These are phyloP conservation scores for Emericellopsis cladophorae DNA, from an alignment of 2,329 filamentous ascomycete species.

Conservation along the genomic window DNA sequence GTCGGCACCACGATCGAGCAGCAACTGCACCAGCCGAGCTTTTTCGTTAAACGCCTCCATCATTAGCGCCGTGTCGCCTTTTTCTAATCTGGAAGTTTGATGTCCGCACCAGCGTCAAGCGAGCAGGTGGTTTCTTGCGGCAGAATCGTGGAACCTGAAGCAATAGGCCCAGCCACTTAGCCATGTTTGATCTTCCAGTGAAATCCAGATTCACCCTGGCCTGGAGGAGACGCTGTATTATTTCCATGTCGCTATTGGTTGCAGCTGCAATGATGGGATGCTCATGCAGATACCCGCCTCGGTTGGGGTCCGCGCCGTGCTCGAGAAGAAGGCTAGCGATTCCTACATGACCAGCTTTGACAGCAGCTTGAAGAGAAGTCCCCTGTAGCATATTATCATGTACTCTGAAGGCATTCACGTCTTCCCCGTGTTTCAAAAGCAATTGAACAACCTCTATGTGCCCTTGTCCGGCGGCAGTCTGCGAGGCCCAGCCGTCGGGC, in stretches of 20 bases:
- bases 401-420: slow-evolving; percentile 18
- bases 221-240: slow-evolving; percentile 19
- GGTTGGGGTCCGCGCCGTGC: slow-evolving; percentile 7
- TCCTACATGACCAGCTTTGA: slow-evolving; percentile 17
- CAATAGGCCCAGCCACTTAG: slow-evolving; percentile 22
- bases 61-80: slow-evolving; percentile 25
- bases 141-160: slow-evolving; percentile 20
- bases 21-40: slow-evolving; percentile 14
- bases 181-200: slow-evolving; percentile 16
- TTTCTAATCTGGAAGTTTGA: slow-evolving; percentile 19
- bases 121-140: slow-evolving; percentile 15
- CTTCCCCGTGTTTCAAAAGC: slow-evolving; percentile 19
- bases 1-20: slow-evolving; percentile 21
- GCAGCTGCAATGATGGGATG: slow-evolving; percentile 23
- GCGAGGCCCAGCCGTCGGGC: slow-evolving; percentile 21
- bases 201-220: slow-evolving; percentile 22
- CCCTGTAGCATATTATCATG: slow-evolving; percentile 15
- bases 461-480: slow-evolving; percentile 20
- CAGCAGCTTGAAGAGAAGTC: slow-evolving; percentile 26
- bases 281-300: not conserved
- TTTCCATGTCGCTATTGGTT: slow-evolving; percentile 16
- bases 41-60: slow-evolving; percentile 19
- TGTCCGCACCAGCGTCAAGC: slow-evolving; percentile 21
- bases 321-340: slow-evolving; percentile 24
- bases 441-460: slow-evolving; percentile 19